Percentiles rank a stretch among this genome's conserved stretches.
These are phyloP conservation scores for Albugo candida DNA, from an alignment of 352 stramenopile genomes.

Conservation along the genomic window DNA sequence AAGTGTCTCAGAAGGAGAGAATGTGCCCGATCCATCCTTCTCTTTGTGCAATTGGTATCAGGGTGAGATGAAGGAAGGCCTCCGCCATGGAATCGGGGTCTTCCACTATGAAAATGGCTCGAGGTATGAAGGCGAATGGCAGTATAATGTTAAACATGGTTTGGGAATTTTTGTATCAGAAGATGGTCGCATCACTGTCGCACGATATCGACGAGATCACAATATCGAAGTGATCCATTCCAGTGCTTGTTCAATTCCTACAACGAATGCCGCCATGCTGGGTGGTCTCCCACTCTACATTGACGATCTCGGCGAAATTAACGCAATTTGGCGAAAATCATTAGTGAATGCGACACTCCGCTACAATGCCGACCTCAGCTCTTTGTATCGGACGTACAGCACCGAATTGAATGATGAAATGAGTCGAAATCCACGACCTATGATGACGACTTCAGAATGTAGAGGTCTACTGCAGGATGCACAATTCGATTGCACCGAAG, in stretches of 20 bases:
- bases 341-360: slow-evolving; percentile 1
- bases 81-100: slow-evolving; percentile 38
- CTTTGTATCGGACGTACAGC: slow-evolving; percentile 1
- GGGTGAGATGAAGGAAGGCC: slow-evolving; percentile 42
- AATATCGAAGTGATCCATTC: slow-evolving; percentile 8
- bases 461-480: slow-evolving; percentile 23
- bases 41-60: slow-evolving; percentile 49
- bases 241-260: neutral
- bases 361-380: neutral
- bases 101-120: slow-evolving; percentile 81
- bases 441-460: slow-evolving; percentile 29
- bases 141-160: slow-evolving; percentile 57
- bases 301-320: neutral
- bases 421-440: slow-evolving; percentile 9
- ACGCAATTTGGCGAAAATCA: neutral
- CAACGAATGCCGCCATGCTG: neutral
- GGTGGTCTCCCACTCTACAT: neutral
- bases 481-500: slow-evolving; percentile 18
- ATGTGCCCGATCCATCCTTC: slow-evolving; percentile 4
- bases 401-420: neutral
- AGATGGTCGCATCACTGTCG: slow-evolving; percentile 35
- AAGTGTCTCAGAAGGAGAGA: slow-evolving; percentile 14
- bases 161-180: slow-evolving; percentile 51
- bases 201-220: slow-evolving; percentile 24
- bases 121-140: slow-evolving; percentile 69